phyloP scores from a whole-genome alignment of 805 yeast species.

The Yamadazyma kitorensis region DNA sequence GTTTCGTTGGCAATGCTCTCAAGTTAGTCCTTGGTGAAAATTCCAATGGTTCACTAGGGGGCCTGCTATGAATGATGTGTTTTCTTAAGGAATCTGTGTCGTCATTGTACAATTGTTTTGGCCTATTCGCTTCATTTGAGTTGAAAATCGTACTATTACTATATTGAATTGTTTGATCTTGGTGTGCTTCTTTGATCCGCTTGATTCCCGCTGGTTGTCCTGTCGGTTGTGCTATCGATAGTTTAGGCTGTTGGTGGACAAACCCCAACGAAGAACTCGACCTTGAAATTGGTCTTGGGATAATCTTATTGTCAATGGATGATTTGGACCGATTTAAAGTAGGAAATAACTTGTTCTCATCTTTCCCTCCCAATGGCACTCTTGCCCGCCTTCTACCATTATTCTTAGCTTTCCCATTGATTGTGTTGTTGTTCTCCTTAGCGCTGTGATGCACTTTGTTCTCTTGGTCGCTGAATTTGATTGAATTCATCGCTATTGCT shows the following conservation, averaged over 20 bases:
- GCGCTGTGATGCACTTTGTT: constrained; percentile 1
- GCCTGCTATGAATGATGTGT: constrained; percentile 3
- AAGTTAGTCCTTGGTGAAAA: constrained; percentile 3
- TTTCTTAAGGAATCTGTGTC: constrained; percentile 27
- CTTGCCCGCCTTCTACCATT: constrained; percentile 14
- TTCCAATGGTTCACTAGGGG: constrained; percentile 4
- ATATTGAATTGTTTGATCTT: constrained; percentile 4
- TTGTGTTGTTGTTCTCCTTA: neutral
- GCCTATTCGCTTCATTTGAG: constrained; percentile 18
- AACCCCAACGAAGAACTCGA: constrained; percentile 40
- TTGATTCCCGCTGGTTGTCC: neutral
- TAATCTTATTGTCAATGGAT: constrained; percentile 9
- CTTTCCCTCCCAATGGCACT: constrained; percentile 41
- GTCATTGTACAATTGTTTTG: constrained; percentile 19
- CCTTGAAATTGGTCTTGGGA: constrained; percentile 19
- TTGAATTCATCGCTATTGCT: constrained; percentile 2
- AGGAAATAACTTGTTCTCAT: constrained; percentile 27
- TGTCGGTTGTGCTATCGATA: neutral
- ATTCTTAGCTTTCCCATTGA: constrained; percentile 1
- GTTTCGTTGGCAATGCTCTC: constrained; percentile 1
- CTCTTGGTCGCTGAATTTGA: constrained; percentile 6
- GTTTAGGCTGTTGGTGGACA: constrained; percentile 13
- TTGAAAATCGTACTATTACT: constrained; percentile 13
- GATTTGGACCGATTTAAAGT: constrained; percentile 31
- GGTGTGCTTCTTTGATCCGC: neutral